Evolutionary conservation across 2,329 filamentous ascomycete genomes (phyloP), one percentile per base, ranked within the genome.

Genomic region (Acrodontium crateriforme): DNA sequence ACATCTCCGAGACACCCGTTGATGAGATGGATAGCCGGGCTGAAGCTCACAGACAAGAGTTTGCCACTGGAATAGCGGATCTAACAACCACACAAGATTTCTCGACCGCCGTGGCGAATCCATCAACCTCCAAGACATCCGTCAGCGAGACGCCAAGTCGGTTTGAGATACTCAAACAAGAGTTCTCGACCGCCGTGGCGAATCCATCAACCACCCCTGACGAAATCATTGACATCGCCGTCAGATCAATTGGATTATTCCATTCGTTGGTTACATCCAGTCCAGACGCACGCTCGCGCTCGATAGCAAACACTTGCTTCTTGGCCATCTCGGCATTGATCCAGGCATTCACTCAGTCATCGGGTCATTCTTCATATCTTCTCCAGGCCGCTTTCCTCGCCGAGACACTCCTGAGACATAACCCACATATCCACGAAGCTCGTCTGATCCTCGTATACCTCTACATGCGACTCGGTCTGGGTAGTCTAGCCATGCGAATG

Each of bases 361-460:
- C 26, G 21, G 27, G 42, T 13, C 25, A 32, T 5, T 25, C 26
- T 4, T n/a, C n/a, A n/a, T 35, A 45, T 16, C 39, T 54, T 6
- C 37, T 53, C 9, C 46, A 47, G 21, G 38, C 50, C 2, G 43
- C 46, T 6, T 47, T 37, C 25, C 34, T 52, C 5, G 40, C 42
- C 14, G 46, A 53, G 21, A 28, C 29, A 13, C 35, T 52, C 3
- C 37, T 52, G 9, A 29, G 24, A 4, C 36, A 42, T 24, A 38
- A 46, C 18, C 23, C 35, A 17, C 32, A 51, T 14, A 40, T 47
- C 20, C 47, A 52, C 31, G 47, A 51, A 36, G 50, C 48, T 8
- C 41, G 48, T 14, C 36, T 52, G 10, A 37, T 53, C 18, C 38
- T 54, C 4, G 39, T 52, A 8, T 50, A 53, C 27, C 34, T 54